A percentile compares a stretch with the other conserved stretches of the same genome.
These are phyloP conservation scores for Bolboschoenus planiculmis DNA, from an alignment of 176 grass and related monocot species.

Conservation along the genomic window DNA sequence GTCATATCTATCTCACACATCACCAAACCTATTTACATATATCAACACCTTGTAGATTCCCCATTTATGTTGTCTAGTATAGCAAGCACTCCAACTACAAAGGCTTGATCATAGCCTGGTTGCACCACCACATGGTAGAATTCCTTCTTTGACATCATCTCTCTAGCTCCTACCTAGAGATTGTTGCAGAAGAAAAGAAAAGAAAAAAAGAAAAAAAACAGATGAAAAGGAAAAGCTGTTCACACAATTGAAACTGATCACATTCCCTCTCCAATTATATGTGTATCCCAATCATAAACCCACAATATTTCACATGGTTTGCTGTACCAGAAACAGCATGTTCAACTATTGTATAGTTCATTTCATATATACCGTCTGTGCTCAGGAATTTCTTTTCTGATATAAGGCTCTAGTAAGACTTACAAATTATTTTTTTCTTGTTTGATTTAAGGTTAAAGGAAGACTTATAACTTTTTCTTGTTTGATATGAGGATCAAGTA, in stretches of 20 bases:
- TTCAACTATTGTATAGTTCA: neutral
- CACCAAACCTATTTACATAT: neutral
- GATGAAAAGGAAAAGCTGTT: neutral
- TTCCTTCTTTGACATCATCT: slow-evolving; percentile 58
- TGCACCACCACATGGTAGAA: slow-evolving; percentile 81
- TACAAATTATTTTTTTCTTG: no score
- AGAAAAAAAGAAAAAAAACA: neutral
- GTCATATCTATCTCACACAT: neutral
- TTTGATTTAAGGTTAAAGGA: no score
- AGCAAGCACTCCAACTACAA: slow-evolving; percentile 63
- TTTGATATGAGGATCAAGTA: neutral
- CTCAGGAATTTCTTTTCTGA: neutral
- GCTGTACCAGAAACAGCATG: neutral
- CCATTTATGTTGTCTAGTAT: slow-evolving; percentile 91
- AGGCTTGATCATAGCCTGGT: slow-evolving; percentile 84
- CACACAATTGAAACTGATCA: neutral
- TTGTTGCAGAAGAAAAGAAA: neutral
- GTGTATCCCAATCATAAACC: neutral
- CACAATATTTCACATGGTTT: neutral
- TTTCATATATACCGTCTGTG: neutral
- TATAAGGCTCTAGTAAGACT: neutral
- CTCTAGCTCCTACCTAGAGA: slow-evolving; percentile 55
- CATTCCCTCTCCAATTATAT: neutral
- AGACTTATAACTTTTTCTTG: no score
- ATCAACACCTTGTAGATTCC: slow-evolving; percentile 73